These are phyloP conservation scores for Abeoforma whisleri DNA, from an alignment of 78 protist species.

Conservation along the genomic window DNA sequence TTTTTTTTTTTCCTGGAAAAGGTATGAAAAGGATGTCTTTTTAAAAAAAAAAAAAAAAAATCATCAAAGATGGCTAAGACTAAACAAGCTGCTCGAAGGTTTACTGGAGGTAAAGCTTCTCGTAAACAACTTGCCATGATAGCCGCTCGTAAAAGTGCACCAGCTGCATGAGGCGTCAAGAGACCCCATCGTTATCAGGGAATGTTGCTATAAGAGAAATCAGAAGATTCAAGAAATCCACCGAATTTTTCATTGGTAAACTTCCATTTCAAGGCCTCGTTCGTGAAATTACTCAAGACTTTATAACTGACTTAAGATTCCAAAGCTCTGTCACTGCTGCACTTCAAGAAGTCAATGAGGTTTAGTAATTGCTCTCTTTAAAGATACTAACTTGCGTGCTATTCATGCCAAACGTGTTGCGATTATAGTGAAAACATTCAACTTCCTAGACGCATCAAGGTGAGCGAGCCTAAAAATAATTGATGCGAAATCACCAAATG, in stretches of 20 bases:
- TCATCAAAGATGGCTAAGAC: no score
- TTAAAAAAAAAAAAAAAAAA: no score
- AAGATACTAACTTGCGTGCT: conserved; percentile 67
- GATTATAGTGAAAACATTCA: conserved; percentile 86
- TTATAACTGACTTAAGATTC: conserved; percentile 51
- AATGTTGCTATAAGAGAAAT: neutral
- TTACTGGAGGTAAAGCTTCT: no score
- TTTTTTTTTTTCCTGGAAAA: no score
- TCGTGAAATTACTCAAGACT: neutral
- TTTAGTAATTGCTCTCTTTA: conserved; percentile 61
- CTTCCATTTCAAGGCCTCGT: neutral
- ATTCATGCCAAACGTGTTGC: conserved; percentile 73
- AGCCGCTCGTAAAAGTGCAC: no score
- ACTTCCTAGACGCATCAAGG: conserved; percentile 87
- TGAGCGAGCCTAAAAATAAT: conserved; percentile 78
- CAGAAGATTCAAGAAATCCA: neutral
- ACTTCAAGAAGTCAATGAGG: conserved; percentile 63
- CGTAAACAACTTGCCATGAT: no score
- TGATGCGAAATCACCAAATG: no score
- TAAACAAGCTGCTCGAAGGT: no score
- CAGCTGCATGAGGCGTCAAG: no score
- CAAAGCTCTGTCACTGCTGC: conserved; percentile 56
- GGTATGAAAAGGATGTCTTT: no score
- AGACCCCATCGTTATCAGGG: no score
- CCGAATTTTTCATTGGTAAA: neutral